Evolutionary conservation across 257 asterid genomes (phyloP).

Genomic region (Solanum pimpinellifolium): DNA sequence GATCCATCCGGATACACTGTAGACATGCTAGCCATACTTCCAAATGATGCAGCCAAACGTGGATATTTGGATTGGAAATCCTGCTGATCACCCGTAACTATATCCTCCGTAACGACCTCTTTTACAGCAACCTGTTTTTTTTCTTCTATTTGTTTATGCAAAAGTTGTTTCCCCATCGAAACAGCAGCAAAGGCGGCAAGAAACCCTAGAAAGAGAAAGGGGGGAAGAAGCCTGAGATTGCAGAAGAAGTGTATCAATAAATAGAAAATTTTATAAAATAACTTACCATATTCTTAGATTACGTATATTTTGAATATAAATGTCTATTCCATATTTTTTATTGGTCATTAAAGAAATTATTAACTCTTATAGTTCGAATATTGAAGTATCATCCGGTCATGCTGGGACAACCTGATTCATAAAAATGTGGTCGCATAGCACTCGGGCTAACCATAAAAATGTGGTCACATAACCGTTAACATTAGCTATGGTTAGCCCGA

Average conservation of each 20-base stretch:
- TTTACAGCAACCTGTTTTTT: neutral
- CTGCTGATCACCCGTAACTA: neutral
- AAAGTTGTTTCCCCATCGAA: neutral
- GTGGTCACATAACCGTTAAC: neutral
- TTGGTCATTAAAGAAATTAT: neutral
- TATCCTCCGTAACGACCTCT: neutral
- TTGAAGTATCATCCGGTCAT: neutral
- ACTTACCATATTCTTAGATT: neutral
- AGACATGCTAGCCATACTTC: neutral
- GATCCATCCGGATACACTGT: neutral
- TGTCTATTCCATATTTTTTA: neutral
- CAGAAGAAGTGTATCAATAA: neutral
- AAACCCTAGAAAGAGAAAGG: neutral
- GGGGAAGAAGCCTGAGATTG: neutral
- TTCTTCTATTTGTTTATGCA: neutral
- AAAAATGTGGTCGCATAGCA: neutral
- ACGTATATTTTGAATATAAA: neutral
- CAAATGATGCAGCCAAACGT: conserved; percentile 15
- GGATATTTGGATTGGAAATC: conserved; percentile 29
- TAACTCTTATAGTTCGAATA: neutral
- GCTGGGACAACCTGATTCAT: neutral
- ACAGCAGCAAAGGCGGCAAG: neutral
- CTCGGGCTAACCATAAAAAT: neutral
- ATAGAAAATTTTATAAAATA: neutral
- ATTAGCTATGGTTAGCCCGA: neutral